Conservation (phyloP, 1,284 basidiomycete genomes). For the Leccinum subspadiceum region DNA sequence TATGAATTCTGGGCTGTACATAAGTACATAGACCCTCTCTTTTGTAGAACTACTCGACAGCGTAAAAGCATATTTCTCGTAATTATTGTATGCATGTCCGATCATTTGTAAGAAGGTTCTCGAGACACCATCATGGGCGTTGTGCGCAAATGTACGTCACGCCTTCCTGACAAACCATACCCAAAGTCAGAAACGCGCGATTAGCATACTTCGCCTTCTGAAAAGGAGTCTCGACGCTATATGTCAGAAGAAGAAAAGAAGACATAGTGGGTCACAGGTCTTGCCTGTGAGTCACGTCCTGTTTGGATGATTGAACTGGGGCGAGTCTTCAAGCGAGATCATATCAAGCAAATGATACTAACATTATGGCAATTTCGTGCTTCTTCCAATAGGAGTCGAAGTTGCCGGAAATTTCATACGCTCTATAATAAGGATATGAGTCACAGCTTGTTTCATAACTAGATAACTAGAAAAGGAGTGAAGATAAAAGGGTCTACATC, state of each 20-base stretch:
- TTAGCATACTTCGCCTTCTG: neutral
- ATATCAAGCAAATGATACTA: constrained; percentile 85
- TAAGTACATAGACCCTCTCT: no score
- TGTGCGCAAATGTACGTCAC: neutral
- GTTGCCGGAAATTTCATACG: constrained; percentile 64
- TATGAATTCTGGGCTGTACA: neutral
- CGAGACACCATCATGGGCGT: neutral
- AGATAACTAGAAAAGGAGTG: no score
- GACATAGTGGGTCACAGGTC: neutral
- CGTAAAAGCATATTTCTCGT: neutral
- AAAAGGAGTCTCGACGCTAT: neutral
- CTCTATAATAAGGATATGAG: no score
- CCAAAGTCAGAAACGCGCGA: neutral
- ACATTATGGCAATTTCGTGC: constrained; percentile 76
- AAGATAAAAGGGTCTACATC: neutral
- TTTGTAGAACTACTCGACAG: neutral
- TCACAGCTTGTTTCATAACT: no score
- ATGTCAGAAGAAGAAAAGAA: no score
- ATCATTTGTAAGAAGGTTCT: neutral
- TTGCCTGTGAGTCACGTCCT: constrained; percentile 58
- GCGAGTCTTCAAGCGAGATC: constrained; percentile 68
- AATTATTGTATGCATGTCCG: constrained; percentile 24
- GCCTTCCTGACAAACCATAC: neutral
- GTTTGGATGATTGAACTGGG: constrained; percentile 85
- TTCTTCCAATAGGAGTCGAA: constrained; percentile 95